phyloP scores from a whole-genome alignment of 2,329 filamentous ascomycete species.

The Colletotrichum sidae region DNA sequence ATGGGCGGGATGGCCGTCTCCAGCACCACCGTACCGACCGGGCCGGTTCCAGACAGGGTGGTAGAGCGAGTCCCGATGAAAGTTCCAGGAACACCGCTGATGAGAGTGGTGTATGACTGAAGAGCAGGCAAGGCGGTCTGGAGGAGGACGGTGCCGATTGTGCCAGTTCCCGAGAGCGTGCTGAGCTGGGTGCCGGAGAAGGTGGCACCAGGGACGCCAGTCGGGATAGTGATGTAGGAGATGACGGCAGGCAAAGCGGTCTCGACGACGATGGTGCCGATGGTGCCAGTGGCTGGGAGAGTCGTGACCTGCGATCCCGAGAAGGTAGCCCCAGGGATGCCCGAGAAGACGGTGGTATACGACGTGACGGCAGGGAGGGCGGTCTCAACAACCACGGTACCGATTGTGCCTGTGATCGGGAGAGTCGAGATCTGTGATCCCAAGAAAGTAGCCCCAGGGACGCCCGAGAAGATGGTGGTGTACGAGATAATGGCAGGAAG shows the following conservation, averaged over 20 bases:
- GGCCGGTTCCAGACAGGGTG: neutral
- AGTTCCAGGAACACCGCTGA: neutral
- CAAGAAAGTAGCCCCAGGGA: neutral
- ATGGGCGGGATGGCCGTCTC: constrained; percentile 7
- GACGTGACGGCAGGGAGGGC: neutral
- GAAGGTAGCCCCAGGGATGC: constrained; percentile 8
- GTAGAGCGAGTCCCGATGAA: constrained; percentile 1
- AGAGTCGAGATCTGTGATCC: constrained; percentile 1
- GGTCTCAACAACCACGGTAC: no score
- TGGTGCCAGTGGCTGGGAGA: neutral
- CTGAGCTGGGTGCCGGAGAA: constrained; percentile 12
- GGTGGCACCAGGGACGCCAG: constrained; percentile 2
- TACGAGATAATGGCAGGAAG: neutral
- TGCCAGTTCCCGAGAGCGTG: constrained; percentile 6
- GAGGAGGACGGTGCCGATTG: constrained; percentile 12
- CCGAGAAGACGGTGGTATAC: constrained; percentile 21
- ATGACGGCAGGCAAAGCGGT: neutral
- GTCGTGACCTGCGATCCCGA: neutral
- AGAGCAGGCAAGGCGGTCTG: constrained; percentile 7
- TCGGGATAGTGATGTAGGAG: neutral
- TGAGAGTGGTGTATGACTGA: constrained; percentile 2
- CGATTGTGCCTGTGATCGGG: no score
- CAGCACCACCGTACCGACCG: neutral
- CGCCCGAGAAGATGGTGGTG: neutral
- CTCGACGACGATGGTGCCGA: neutral